phyloP scores from a whole-genome alignment of 306 rosid species.

The Ormosia semicastrata region DNA sequence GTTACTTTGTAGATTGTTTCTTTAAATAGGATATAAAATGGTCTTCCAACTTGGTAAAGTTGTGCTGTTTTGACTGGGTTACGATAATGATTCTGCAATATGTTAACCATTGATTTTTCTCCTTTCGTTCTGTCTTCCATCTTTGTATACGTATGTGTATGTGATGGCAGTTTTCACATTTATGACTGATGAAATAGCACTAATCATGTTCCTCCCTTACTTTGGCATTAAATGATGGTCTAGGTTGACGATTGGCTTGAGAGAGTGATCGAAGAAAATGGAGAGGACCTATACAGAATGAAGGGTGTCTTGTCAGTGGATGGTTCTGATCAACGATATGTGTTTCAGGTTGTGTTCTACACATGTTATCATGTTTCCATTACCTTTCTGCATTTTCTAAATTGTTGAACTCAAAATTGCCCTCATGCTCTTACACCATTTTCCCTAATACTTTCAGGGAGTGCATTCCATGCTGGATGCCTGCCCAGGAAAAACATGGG shows the following conservation, averaged over 20 bases:
- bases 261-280: constrained; percentile 83
- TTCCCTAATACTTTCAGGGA: constrained; percentile 51
- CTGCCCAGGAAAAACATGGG: constrained; percentile 76
- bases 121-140: background rate
- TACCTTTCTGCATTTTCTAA: background rate
- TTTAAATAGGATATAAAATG: background rate
- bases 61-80: background rate
- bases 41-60: background rate
- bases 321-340: constrained; percentile 74
- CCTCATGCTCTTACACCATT: background rate
- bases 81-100: background rate
- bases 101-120: background rate
- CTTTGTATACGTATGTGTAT: background rate
- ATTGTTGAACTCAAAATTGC: background rate
- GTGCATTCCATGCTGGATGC: constrained; percentile 92
- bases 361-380: constrained; percentile 1
- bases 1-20: background rate
- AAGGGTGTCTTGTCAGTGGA: constrained; percentile 77
- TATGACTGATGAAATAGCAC: background rate
- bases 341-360: constrained; percentile 63
- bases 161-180: background rate
- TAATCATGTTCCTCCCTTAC: background rate
- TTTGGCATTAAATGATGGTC: constrained; percentile 13
- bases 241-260: constrained; percentile 95
- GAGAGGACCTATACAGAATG: constrained; percentile 94